Base-by-base conservation (phyloP, 768 basidiomycete species). In the Collybiopsis confluens region DNA sequence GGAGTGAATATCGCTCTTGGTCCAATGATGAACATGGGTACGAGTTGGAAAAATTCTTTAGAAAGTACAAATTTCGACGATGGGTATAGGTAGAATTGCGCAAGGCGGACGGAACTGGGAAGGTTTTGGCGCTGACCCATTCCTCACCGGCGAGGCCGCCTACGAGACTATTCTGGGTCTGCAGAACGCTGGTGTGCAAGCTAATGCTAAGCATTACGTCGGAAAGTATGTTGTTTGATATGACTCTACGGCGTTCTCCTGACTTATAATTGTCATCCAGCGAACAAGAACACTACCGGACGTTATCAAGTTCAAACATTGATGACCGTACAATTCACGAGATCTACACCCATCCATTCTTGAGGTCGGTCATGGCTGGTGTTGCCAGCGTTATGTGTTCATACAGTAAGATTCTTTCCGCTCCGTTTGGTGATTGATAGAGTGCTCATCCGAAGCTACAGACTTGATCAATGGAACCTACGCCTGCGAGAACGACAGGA, bases 61-160 rank as follows among this genome's bases (percentile, higher is more conserved):
- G n/a, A n/a, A n/a, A n/a, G n/a, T n/a, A n/a, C n/a, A n/a, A n/a
- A n/a, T n/a, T 1, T 79, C 52, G 4, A 53, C 45, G 52, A 53
- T 53, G 52, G 45, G 45, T 44, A 40, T 53, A 15, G 46, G 46
- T 35, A 81, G 90, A 16, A 69, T 86, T 18, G 84, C 88, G 2
- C 75, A 81, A 58, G 91, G 88, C 6, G 94, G 94, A 16, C 76
- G 94, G 26, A 92, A 94, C 68, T 96, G 92, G 90, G 94, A 96
- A 74, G 92, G 91, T n/a, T 94, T 93, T 54, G 92, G 93, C 27
- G 91, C 80, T 9, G 94, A 97, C 65, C 94, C 94, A 0, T 96
- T 83, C 71, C 72, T 96, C 15, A 62, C 80, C n/a, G 92, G 94
- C 11, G 91, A 90, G 63, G 73, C 76, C 1, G 80, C 85, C 3